Evolutionary conservation across 108 stramenopile genomes (phyloP).

Genomic region (Hondaea fermentalgiana): DNA sequence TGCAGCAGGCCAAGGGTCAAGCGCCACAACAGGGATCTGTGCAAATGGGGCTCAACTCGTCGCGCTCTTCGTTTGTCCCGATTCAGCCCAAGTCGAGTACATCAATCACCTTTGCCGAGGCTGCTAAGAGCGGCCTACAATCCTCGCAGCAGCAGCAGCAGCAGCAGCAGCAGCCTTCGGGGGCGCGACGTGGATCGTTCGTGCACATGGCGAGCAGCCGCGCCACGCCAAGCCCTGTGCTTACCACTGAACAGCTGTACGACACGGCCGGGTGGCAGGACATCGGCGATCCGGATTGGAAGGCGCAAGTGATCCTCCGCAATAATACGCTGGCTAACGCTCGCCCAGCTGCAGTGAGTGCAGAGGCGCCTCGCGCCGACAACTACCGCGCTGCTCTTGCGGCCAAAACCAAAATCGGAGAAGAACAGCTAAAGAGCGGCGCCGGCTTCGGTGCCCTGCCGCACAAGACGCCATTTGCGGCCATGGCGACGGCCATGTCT

Average conservation of each 20-base stretch:
- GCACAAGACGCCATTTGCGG: constrained; percentile 3
- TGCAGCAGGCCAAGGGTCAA: neutral
- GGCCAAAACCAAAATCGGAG: neutral
- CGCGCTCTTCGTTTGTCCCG: neutral
- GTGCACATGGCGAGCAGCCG: neutral
- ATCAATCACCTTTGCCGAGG: neutral
- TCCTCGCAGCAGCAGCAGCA: neutral
- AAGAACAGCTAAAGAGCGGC: neutral
- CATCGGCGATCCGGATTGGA: neutral
- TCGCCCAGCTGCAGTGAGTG: neutral
- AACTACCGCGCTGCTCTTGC: neutral
- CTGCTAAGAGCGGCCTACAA: neutral
- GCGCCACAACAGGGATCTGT: neutral
- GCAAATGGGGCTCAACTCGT: neutral
- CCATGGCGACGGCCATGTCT: constrained; percentile 16
- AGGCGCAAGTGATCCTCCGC: neutral
- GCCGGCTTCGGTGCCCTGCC: neutral
- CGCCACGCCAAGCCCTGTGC: constrained; percentile 2
- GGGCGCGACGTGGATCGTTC: neutral
- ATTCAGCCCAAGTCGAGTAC: neutral
- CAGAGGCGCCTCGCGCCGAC: neutral
- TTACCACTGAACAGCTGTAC: constrained; percentile 3
- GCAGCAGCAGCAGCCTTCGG: neutral
- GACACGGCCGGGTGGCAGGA: constrained; percentile 18
- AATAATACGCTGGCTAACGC: neutral